phyloP scores from a whole-genome alignment of 1,284 basidiomycete genomes.

The Cryptococcus maquisensis region DNA sequence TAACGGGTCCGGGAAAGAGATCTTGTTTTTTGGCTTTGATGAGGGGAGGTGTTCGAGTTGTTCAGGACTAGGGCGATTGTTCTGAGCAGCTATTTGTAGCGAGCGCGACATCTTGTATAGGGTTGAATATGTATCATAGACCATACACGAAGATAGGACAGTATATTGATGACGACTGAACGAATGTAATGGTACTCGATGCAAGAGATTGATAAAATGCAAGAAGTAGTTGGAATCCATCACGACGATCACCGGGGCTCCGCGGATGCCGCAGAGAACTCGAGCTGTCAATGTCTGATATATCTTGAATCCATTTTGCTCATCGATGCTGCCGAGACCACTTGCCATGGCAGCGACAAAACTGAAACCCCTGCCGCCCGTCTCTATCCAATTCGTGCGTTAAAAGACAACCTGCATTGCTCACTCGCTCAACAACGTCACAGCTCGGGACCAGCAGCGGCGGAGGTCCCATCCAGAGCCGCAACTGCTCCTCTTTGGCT shows the following conservation, averaged over 20 bases:
- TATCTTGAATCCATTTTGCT: no score
- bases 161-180: no score
- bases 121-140: not conserved
- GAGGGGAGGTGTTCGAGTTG: conserved; percentile 34
- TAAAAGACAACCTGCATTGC: not conserved
- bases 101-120: no score
- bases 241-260: no score
- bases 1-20: conserved; percentile 34
- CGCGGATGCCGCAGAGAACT: no score
- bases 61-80: conserved; percentile 38
- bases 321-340: no score
- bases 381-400: conserved; percentile 41
- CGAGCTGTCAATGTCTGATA: no score
- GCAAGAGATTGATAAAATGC: no score
- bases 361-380: conserved; percentile 25
- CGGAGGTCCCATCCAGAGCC: conserved; percentile 43
- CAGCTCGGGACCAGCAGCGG: conserved; percentile 49
- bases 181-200: no score
- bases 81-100: conserved; percentile 13
- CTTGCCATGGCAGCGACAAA: not conserved
- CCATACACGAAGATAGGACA: no score
- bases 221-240: no score
- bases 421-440: not conserved
- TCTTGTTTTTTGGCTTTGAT: conserved; percentile 40
- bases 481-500: conserved; percentile 48